Evolutionary conservation across 352 stramenopile species (phyloP), one percentile per base, ranked within the genome.

Genomic region (Pythium angustatum): DNA sequence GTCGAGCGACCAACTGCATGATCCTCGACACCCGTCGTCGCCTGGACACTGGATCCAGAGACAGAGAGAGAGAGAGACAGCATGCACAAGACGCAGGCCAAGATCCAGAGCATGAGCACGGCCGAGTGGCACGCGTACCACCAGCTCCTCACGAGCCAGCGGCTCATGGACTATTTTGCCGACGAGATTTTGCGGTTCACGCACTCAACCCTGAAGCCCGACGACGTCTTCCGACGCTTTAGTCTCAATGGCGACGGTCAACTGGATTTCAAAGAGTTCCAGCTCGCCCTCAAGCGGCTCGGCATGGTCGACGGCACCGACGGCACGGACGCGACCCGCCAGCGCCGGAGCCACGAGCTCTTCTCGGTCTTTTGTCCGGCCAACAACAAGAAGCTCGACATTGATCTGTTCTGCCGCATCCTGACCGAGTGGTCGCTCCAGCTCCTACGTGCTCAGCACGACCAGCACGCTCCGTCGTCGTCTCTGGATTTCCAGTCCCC

Each of bases 61-160:
- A 34, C 5, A 21, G 26, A 44, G 28, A 19, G 19, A 30, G 6
- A 9, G 43, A 54, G 10, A 15, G 30, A 0, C 2, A 43, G 6
- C 59, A 88, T 88, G 81, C 66, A 72, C 66, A 91, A 83, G 75
- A 81, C 74, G 51, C 77, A 78, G 38, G 66, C 77, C 58, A 93
- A 90, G 74, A 88, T 91, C 57, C 79, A 91, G 50, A 87, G 80
- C 62, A 87, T 91, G 77, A 91, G 79, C 69, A 89, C 85, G 43
- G 78, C 51, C 81, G 76, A 90, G 17, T 92, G 81, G 80, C 78
- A 92, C 44, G 72, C 86, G 62, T 90, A 87, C 58, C 73, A 90
- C 58, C 77, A 85, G 41, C 66, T 93, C 15, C 58, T 90, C 36
- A 62, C 75, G 30, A 90, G 78, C 48, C 61, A 67, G n/a, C 71